Base-by-base conservation (phyloP, 2,329 filamentous ascomycete species). In the Sphaceloma murrayae region DNA sequence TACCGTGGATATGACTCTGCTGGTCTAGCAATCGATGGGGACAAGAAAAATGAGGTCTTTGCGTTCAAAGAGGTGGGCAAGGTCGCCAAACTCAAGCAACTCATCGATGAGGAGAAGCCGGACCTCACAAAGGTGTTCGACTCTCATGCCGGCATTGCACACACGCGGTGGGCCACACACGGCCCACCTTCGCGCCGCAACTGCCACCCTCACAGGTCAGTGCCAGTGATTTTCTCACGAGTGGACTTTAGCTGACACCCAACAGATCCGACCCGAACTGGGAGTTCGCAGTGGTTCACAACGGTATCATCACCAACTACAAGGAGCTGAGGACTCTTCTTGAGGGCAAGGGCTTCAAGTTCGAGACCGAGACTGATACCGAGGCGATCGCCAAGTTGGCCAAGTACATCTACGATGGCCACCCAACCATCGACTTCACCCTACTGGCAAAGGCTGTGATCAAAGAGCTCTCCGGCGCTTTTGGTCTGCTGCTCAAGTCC, bases 261-360 rank as follows among this genome's bases (percentile, higher is more conserved):
- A 31, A 16, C 36, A 93, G 88, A 67, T 96, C 89, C 54, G 91
- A 98, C 66, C 78, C 82, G 57, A 85, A 72, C 59, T 98, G 89
- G 87, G 84, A 98, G 70, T 98, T 98, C 67, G 77, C 85, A 54
- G 81, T 98, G 58, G 91, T 96, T 50, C 91, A 98, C 82, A 98
- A 98, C 70, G 91, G 91, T 62, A 98, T 98, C 75, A 98, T 98
- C 69, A 98, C 91, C 73, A 98, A 98, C 78, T 98, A 98, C 79
- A 98, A 98, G 77, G 91, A 98, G 72, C 73, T 98, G 59, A 94
- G 89, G 79, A 85, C 83, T 51, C 80, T 98, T 52, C 77, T 98
- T 56, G 77, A 82, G 69, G 76, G 75, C 74, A 98, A 96, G 77
- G 91, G 91, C 62, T 94, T 94, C 80, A 83, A 81, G 62, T 98